Evolutionary conservation across 257 asterid species (phyloP).

Genomic region (Solanum piurae): DNA sequence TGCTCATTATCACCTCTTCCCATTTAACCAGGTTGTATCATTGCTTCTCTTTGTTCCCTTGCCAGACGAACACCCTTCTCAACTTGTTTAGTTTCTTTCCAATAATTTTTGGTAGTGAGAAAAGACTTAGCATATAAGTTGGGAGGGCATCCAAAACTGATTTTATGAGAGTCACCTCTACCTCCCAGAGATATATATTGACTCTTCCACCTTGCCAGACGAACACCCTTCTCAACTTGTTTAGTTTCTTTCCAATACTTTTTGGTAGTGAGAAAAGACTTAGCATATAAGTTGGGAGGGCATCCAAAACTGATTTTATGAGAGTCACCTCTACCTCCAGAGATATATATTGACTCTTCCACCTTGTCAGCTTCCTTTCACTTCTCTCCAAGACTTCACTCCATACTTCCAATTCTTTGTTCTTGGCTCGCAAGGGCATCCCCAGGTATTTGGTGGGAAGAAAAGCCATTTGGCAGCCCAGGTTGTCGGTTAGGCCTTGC

Average conservation of each 20-base stretch:
- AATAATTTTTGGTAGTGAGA: background rate
- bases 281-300: background rate
- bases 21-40: too few species aligned
- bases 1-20: background rate
- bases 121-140: background rate
- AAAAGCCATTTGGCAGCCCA: background rate
- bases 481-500: background rate
- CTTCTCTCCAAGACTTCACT: background rate
- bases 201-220: background rate
- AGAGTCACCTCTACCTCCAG: background rate
- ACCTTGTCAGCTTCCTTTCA: background rate
- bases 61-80: background rate
- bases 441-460: background rate
- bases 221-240: background rate
- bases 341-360: background rate
- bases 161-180: background rate
- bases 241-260: background rate
- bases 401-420: background rate
- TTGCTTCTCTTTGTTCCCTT: too few species aligned
- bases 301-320: background rate
- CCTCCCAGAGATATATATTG: background rate
- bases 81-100: background rate
- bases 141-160: background rate
- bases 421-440: background rate
- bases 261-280: background rate